Percentiles rank a stretch among this genome's conserved stretches.
phyloP scores from a whole-genome alignment of 257 asterid genomes.

The Solanum sitiens region DNA sequence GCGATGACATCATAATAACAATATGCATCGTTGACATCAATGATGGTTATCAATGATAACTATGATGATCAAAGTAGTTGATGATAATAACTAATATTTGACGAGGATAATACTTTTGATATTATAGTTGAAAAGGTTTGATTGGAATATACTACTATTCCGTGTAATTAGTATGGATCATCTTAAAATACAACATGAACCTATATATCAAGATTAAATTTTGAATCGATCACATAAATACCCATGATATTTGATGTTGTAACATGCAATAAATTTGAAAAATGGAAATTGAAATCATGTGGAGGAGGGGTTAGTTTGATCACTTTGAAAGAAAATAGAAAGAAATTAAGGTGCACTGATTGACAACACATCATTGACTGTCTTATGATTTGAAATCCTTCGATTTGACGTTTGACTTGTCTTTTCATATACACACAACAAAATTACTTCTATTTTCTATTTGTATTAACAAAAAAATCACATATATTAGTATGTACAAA shows the following conservation, averaged over 20 bases:
- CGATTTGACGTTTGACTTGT: constrained; percentile 76
- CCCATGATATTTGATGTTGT: not conserved
- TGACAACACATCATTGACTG: constrained; percentile 72
- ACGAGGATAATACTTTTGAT: not conserved
- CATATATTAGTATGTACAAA: not conserved
- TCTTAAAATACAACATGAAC: not conserved
- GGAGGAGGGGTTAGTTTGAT: not conserved
- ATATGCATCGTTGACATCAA: not conserved
- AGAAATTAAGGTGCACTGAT: constrained; percentile 17
- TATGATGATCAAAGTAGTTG: accelerated
- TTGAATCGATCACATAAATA: not conserved
- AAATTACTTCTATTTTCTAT: not conserved
- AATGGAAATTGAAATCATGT: not conserved
- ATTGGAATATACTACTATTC: not conserved
- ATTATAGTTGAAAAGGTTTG: too few species aligned
- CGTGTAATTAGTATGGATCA: not conserved
- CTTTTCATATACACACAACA: constrained; percentile 20
- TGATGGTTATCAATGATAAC: too few species aligned
- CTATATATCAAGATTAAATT: not conserved
- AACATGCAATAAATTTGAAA: not conserved
- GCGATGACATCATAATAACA: not conserved
- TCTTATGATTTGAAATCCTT: constrained; percentile 66
- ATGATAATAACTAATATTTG: not conserved
- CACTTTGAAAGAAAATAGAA: not conserved
- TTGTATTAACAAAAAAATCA: not conserved